A percentile compares a stretch with the other conserved stretches of the same genome.
These are phyloP conservation scores for Diversispora epigaea DNA, from an alignment of 192 early-diverging fungal species.

Conservation along the genomic window DNA sequence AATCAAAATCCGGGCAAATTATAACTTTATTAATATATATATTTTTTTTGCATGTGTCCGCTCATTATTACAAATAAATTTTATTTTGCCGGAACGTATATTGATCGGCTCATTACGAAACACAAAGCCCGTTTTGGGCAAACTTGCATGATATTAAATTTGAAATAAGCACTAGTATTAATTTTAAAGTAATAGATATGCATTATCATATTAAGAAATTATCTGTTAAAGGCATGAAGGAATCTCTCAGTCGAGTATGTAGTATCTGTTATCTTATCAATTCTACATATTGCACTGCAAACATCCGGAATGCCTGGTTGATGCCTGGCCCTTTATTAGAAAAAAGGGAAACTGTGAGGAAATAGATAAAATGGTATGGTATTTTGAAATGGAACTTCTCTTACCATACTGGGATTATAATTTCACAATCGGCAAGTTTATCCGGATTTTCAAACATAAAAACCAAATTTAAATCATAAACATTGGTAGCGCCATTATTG, in stretches of 20 bases:
- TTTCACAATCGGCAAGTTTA: neutral
- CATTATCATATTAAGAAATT: neutral
- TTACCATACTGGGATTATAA: neutral
- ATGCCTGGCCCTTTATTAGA: conserved; percentile 4
- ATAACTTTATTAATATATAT: too few relatives aligned
- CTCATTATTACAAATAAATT: too few relatives aligned
- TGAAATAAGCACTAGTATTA: too few relatives aligned
- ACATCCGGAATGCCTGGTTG: neutral
- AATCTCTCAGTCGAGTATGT: neutral
- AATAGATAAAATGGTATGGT: neutral
- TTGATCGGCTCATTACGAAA: too few relatives aligned
- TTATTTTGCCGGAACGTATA: too few relatives aligned
- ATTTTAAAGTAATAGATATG: neutral
- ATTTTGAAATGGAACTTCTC: neutral
- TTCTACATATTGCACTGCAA: neutral
- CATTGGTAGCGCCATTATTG: neutral
- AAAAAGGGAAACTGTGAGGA: neutral
- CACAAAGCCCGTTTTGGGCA: too few relatives aligned
- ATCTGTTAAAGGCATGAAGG: conserved; percentile 10
- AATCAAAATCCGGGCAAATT: too few relatives aligned
- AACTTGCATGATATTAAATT: too few relatives aligned
- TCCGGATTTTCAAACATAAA: neutral
- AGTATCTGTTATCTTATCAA: neutral
- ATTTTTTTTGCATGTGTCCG: too few relatives aligned
- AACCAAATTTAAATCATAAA: neutral